Evolutionary conservation across 495 filamentous ascomycete genomes (phyloP).

Genomic region (Penicillium cinerascens): DNA sequence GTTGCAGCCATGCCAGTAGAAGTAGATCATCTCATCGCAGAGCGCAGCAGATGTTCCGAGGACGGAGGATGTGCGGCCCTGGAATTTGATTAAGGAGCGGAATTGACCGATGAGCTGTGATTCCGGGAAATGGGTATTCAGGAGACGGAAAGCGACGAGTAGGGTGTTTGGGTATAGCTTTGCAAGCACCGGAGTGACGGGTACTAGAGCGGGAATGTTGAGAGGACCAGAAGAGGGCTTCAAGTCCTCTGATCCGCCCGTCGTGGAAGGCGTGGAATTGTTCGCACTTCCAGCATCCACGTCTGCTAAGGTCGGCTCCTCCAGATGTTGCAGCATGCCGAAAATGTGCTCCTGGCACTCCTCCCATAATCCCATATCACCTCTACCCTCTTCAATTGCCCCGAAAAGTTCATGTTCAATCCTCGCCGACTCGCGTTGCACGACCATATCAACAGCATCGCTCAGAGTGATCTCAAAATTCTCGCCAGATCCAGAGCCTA

Average conservation of each 20-base stretch:
- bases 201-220: constrained; percentile 29
- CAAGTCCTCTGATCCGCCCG: neutral
- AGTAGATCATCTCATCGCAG: constrained; percentile 68
- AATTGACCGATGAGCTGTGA: constrained; percentile 61
- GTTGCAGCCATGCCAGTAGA: constrained; percentile 60
- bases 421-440: constrained; percentile 26
- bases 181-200: constrained; percentile 55
- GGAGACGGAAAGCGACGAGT: constrained; percentile 56
- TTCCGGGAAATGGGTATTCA: constrained; percentile 58
- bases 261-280: neutral
- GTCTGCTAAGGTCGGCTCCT: constrained; percentile 6
- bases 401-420: constrained; percentile 25
- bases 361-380: constrained; percentile 69
- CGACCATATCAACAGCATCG: constrained; percentile 25
- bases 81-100: constrained; percentile 64
- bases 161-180: constrained; percentile 66
- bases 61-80: constrained; percentile 66
- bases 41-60: constrained; percentile 69
- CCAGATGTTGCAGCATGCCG: constrained; percentile 50
- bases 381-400: constrained; percentile 41
- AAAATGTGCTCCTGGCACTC: constrained; percentile 69
- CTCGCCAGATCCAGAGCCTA: constrained; percentile 2
- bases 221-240: constrained; percentile 14
- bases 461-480: constrained; percentile 17
- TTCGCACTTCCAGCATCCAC: neutral